phyloP scores from a whole-genome alignment of 768 basidiomycete genomes.

The Mycena latifolia region DNA sequence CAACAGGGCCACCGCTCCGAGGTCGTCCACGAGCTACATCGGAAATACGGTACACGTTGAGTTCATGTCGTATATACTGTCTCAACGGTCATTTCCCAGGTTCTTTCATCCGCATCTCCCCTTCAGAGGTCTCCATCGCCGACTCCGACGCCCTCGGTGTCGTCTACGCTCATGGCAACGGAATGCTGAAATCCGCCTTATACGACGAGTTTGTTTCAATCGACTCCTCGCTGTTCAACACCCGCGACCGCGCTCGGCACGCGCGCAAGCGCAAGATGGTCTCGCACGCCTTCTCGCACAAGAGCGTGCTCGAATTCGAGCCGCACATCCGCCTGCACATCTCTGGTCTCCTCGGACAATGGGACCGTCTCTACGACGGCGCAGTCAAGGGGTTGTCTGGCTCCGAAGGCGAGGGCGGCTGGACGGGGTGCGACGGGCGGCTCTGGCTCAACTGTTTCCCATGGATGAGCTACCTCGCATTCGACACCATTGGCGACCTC shows the following conservation, averaged over 20 bases:
- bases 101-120: slow-evolving; percentile 75
- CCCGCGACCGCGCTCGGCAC: slow-evolving; percentile 81
- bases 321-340: no score
- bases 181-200: slow-evolving; percentile 81
- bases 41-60: slow-evolving; percentile 70
- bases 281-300: slow-evolving; percentile 81
- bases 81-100: slow-evolving; percentile 51
- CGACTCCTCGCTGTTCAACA: slow-evolving; percentile 78
- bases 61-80: slow-evolving; percentile 22
- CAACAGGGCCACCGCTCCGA: slow-evolving; percentile 82
- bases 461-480: no score
- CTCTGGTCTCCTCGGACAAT: no score
- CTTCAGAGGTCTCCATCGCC: slow-evolving; percentile 83
- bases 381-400: no score
- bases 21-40: slow-evolving; percentile 76
- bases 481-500: no score
- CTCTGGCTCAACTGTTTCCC: no score
- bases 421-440: no score
- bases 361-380: no score
- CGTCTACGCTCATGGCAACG: slow-evolving; percentile 86
- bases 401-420: no score
- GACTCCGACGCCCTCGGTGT: slow-evolving; percentile 80
- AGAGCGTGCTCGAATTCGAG: no score
- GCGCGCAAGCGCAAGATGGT: slow-evolving; percentile 92
- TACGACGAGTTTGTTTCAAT: slow-evolving; percentile 85